phyloP scores from a whole-genome alignment of 768 basidiomycete genomes.

The Exsudoporus frostii region DNA sequence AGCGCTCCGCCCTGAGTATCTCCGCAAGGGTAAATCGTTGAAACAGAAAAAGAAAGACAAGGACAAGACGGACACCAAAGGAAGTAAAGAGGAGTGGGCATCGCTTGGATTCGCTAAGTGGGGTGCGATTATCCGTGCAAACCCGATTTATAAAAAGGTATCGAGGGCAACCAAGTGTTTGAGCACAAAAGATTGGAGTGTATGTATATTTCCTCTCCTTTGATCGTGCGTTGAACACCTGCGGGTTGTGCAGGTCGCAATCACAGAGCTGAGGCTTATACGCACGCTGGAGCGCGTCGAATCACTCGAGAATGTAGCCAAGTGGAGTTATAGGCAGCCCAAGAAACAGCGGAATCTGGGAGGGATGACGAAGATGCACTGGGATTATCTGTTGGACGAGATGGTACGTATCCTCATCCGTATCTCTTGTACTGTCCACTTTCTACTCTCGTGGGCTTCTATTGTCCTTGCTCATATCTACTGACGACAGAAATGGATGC shows the following conservation, averaged over 20 bases:
- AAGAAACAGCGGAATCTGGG: slow-evolving; percentile 87
- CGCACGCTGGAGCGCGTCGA: slow-evolving; percentile 86
- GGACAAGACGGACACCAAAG: slow-evolving; percentile 45
- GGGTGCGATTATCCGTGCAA: slow-evolving; percentile 71
- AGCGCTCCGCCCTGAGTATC: slow-evolving; percentile 52
- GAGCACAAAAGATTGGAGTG: slow-evolving; percentile 79
- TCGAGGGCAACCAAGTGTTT: slow-evolving; percentile 73
- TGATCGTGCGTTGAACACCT: neutral
- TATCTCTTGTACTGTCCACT: neutral
- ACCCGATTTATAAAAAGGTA: slow-evolving; percentile 71
- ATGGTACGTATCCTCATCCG: slow-evolving; percentile 57
- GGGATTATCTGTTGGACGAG: slow-evolving; percentile 96
- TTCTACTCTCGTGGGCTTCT: neutral
- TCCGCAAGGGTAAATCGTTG: slow-evolving; percentile 45
- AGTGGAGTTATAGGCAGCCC: slow-evolving; percentile 93
- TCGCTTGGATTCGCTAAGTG: slow-evolving; percentile 68
- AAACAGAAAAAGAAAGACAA: slow-evolving; percentile 55
- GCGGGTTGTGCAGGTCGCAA: slow-evolving; percentile 55
- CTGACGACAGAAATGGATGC: slow-evolving; percentile 85
- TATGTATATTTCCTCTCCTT: slow-evolving; percentile 38
- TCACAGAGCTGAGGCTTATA: slow-evolving; percentile 72
- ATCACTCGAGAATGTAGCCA: slow-evolving; percentile 67
- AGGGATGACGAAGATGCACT: slow-evolving; percentile 76
- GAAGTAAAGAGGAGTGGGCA: slow-evolving; percentile 59
- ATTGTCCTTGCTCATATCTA: slow-evolving; percentile 10